Evolutionary conservation across 202 grass and related monocot genomes (phyloP).

Genomic region (Panicum hallii): DNA sequence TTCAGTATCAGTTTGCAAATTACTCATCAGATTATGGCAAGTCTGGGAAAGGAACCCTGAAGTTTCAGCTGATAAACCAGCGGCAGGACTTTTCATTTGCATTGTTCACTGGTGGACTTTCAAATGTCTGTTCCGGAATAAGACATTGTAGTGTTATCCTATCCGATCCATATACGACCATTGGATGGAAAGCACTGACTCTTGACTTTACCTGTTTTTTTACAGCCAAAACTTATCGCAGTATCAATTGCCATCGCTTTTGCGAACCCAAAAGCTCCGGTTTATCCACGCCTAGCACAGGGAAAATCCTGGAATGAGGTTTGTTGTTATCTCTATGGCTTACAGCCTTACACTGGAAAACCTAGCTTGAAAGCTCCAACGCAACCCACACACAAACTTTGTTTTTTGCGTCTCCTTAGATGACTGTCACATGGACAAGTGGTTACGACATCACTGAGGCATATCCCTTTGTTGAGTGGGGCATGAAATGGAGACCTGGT

Average conservation of each 20-base stretch:
- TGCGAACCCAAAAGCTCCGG: constrained; percentile 77
- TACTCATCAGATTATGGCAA: constrained; percentile 60
- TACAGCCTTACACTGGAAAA: background rate
- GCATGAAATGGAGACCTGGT: constrained; percentile 49
- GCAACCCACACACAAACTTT: background rate
- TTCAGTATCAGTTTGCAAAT: constrained; percentile 80
- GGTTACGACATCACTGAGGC: constrained; percentile 72
- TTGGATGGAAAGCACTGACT: background rate
- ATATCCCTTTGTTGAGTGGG: constrained; percentile 89
- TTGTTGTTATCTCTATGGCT: background rate
- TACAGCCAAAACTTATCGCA: constrained; percentile 77
- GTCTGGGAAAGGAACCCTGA: constrained; percentile 59
- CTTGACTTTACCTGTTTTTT: background rate
- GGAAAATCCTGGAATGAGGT: constrained; percentile 92
- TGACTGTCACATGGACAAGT: constrained; percentile 96
- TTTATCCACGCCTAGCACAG: constrained; percentile 83
- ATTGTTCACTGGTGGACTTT: constrained; percentile 77
- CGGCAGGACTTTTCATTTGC: constrained; percentile 80
- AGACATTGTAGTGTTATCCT: background rate
- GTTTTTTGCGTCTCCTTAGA: constrained; percentile 42
- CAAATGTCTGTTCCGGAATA: constrained; percentile 53
- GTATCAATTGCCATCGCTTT: constrained; percentile 80
- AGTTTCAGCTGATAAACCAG: constrained; percentile 87
- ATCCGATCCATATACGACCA: background rate
- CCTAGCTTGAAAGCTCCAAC: background rate